Evolutionary conservation across 768 basidiomycete genomes (phyloP).

Genomic region (Boletus reticuloceps): DNA sequence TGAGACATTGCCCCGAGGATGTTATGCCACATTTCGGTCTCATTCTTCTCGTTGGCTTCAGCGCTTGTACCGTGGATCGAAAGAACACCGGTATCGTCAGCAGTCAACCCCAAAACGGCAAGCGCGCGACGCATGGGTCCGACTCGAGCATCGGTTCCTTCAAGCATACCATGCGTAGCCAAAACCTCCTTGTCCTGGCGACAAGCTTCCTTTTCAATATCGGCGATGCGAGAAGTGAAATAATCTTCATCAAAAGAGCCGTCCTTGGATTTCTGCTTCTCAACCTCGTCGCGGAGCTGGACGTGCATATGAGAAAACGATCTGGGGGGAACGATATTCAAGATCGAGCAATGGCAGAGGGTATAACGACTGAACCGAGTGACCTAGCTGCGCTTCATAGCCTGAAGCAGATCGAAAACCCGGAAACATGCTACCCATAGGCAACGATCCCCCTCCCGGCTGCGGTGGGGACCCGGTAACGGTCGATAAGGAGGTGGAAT

Average conservation of each 20-base stretch:
- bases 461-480: constrained; percentile 19
- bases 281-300: constrained; percentile 78
- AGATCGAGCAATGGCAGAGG: constrained; percentile 72
- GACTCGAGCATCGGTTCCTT: constrained; percentile 81
- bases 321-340: constrained; percentile 88
- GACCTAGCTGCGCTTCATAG: constrained; percentile 1
- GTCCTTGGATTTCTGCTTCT: constrained; percentile 53
- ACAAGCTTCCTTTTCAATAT: constrained; percentile 87
- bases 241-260: constrained; percentile 63
- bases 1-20: constrained; percentile 88
- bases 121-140: too few species aligned
- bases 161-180: constrained; percentile 94
- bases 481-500: constrained; percentile 27
- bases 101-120: constrained; percentile 93
- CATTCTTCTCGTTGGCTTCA: constrained; percentile 93
- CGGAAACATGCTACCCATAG: neutral
- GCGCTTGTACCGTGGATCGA: constrained; percentile 92
- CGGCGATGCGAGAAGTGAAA: constrained; percentile 70
- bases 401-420: too few species aligned
- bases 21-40: constrained; percentile 95
- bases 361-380: neutral
- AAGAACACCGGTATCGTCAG: constrained; percentile 88
- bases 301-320: constrained; percentile 90
- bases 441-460: neutral
- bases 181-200: constrained; percentile 92